Percentiles rank a stretch among this genome's conserved stretches.
Conservation (phyloP, 2,329 filamentous ascomycete species). For the Penicillium sp. region DNA sequence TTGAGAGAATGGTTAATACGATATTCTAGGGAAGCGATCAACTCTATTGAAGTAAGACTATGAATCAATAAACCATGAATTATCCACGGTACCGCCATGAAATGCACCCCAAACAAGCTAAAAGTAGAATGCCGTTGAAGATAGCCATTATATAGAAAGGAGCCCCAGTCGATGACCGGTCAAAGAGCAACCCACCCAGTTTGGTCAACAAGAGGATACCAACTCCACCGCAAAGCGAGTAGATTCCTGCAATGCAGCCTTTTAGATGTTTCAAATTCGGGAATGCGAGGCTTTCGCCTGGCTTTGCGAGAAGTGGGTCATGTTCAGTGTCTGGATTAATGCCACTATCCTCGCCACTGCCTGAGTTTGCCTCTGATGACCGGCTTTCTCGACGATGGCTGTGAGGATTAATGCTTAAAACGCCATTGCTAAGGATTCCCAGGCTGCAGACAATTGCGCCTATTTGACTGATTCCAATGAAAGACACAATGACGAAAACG, state of each 20-base stretch:
- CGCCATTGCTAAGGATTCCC: slow-evolving; percentile 77
- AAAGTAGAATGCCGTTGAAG: slow-evolving; percentile 73
- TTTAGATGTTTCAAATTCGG: slow-evolving; percentile 62
- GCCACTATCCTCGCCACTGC: background rate
- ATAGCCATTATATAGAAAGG: slow-evolving; percentile 93
- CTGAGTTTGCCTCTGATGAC: slow-evolving; percentile 2
- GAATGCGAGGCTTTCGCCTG: slow-evolving; percentile 18
- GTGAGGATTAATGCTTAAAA: slow-evolving; percentile 49
- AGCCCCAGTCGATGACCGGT: slow-evolving; percentile 66
- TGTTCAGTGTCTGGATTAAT: slow-evolving; percentile 20
- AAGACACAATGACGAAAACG: slow-evolving; percentile 71
- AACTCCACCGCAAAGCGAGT: slow-evolving; percentile 83
- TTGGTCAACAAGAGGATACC: slow-evolving; percentile 92
- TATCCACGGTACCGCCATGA: slow-evolving; percentile 6
- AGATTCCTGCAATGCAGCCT: slow-evolving; percentile 90
- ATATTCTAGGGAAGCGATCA: too few species aligned
- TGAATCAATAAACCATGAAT: background rate
- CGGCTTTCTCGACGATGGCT: background rate
- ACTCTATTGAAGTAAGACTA: too few species aligned
- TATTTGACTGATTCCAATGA: slow-evolving; percentile 91
- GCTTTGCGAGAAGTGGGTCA: slow-evolving; percentile 26
- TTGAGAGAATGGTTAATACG: too few species aligned
- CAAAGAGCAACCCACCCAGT: slow-evolving; percentile 81
- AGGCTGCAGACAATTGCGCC: slow-evolving; percentile 94
- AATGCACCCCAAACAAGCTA: slow-evolving; percentile 29